Evolutionary conservation across 2,329 filamentous ascomycete species (phyloP).

Genomic region (Malbranchea cinnamomea): DNA sequence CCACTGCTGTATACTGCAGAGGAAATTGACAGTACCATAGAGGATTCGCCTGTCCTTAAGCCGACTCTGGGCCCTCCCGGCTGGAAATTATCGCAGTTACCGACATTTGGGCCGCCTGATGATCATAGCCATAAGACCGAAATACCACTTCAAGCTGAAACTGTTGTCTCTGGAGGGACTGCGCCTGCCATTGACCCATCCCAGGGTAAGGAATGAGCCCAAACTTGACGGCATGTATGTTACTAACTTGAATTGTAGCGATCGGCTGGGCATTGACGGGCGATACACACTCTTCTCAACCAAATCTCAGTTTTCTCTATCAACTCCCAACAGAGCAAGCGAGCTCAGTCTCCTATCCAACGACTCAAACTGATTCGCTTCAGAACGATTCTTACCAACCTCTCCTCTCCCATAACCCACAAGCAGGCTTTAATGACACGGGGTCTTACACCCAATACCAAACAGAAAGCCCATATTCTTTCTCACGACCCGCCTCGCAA

Average conservation of each 20-base stretch:
- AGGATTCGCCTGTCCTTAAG: slow-evolving; percentile 37
- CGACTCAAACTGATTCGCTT: not conserved
- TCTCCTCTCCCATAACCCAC: not conserved
- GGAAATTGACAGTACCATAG: slow-evolving; percentile 59
- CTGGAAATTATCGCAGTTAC: slow-evolving; percentile 21
- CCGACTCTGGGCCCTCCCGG: slow-evolving; percentile 39
- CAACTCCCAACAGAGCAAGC: slow-evolving; percentile 36
- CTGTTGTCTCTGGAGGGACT: slow-evolving; percentile 11
- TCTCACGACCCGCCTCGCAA: not conserved
- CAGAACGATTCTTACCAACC: slow-evolving; percentile 1
- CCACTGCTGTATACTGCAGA: slow-evolving; percentile 51
- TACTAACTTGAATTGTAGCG: slow-evolving; percentile 35
- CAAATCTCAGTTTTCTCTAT: slow-evolving; percentile 69
- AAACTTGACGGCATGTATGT: slow-evolving; percentile 22
- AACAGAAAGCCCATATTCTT: not conserved
- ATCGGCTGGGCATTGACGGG: slow-evolving; percentile 83
- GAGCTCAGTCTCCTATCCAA: slow-evolving; percentile 9
- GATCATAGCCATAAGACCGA: not conserved
- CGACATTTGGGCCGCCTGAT: slow-evolving; percentile 13
- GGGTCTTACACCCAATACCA: not conserved
- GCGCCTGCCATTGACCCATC: slow-evolving; percentile 1
- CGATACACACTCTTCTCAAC: slow-evolving; percentile 71
- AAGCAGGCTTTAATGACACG: not conserved
- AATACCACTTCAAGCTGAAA: slow-evolving; percentile 31
- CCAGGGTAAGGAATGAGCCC: slow-evolving; percentile 18